Evolutionary conservation across 1,284 basidiomycete genomes (phyloP).

Genomic region (Trametes pubescens): DNA sequence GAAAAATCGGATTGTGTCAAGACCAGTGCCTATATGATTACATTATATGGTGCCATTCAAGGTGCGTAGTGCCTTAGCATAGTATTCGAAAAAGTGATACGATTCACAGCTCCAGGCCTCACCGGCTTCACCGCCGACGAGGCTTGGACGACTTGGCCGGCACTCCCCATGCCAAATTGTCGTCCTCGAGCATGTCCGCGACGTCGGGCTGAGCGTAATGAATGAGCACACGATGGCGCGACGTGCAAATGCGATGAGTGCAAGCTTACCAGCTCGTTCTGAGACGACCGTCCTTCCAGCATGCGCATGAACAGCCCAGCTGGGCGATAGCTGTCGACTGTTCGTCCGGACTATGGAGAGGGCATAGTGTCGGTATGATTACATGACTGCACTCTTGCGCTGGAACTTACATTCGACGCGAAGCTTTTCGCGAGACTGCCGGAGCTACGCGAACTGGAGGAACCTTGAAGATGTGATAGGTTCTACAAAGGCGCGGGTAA

Average conservation of each 20-base stretch:
- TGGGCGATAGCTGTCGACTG: not conserved
- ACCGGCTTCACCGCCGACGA: not conserved
- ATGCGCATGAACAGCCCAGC: not conserved
- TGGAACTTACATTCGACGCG: conserved; percentile 4
- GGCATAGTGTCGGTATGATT: not conserved
- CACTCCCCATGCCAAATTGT: conserved; percentile 28
- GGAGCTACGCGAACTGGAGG: conserved; percentile 12
- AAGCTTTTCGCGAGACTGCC: conserved; percentile 14
- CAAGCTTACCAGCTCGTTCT: conserved; percentile 7
- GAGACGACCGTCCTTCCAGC: not conserved
- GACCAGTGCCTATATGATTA: not conserved
- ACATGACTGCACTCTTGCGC: no score
- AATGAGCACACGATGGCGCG: not conserved
- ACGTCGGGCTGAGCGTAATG: not conserved
- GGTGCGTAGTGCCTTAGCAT: not conserved
- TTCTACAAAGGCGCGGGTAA: not conserved
- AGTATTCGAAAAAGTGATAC: not conserved
- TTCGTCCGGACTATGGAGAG: conserved; percentile 2
- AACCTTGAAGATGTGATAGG: not conserved
- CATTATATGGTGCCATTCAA: not conserved
- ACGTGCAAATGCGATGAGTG: no score
- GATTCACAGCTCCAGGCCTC: not conserved
- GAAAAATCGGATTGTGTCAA: not conserved
- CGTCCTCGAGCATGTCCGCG: conserved; percentile 32
- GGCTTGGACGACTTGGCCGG: not conserved